These are phyloP conservation scores for Juncus effusus DNA, from an alignment of 176 grass and related monocot genomes.

Conservation along the genomic window DNA sequence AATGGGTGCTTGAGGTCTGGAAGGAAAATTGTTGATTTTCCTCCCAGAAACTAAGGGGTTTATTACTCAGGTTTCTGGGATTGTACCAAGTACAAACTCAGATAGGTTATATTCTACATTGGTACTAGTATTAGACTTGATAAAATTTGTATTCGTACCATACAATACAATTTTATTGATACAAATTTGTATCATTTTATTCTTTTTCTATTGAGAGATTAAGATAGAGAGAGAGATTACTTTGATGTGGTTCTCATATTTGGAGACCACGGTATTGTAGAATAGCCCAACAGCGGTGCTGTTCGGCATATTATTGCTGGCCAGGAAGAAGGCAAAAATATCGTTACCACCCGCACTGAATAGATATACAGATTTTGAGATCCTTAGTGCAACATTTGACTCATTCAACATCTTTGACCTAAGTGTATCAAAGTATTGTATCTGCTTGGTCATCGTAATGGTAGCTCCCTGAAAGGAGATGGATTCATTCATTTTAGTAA, in stretches of 20 bases:
- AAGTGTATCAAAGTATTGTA: slow-evolving; percentile 49
- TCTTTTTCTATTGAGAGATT: too few relatives aligned
- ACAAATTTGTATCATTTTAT: too few relatives aligned
- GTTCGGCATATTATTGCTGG: slow-evolving; percentile 33
- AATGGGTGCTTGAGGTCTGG: too few relatives aligned
- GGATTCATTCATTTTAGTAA: background rate
- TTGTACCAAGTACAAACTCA: too few relatives aligned
- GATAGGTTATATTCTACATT: too few relatives aligned
- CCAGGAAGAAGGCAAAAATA: slow-evolving; percentile 44
- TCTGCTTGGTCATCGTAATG: slow-evolving; percentile 58
- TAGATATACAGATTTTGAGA: slow-evolving; percentile 67
- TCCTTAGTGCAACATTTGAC: background rate
- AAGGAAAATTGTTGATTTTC: too few relatives aligned
- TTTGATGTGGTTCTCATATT: slow-evolving; percentile 53
- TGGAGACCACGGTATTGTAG: slow-evolving; percentile 40
- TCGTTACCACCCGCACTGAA: slow-evolving; percentile 57
- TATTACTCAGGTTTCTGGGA: too few relatives aligned
- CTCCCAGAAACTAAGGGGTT: too few relatives aligned
- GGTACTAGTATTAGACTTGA: too few relatives aligned
- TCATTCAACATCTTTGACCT: slow-evolving; percentile 36
- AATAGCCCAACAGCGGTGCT: slow-evolving; percentile 33
- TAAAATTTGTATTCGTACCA: too few relatives aligned
- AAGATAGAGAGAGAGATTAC: slow-evolving; percentile 9
- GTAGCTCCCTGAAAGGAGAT: slow-evolving; percentile 40
- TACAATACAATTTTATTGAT: too few relatives aligned